Base-by-base conservation (phyloP, 2,329 filamentous ascomycete genomes). In the Xylariaceae sp. region DNA sequence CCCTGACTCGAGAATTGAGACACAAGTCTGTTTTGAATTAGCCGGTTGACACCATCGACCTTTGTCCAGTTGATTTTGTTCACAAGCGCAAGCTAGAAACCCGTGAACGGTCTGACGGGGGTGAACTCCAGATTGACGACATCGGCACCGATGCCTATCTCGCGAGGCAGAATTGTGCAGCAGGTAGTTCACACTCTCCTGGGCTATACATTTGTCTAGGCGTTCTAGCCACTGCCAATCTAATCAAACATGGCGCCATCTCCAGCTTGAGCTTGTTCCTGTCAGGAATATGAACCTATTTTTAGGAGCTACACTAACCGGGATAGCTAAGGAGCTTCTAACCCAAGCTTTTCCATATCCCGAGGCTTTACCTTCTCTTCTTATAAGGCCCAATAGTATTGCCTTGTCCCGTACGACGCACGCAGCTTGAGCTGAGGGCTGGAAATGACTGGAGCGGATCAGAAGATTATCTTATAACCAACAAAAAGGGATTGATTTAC, bases 1-100 rank as follows among this genome's bases (percentile, higher is more conserved):
- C 53, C 26, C 41, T 26, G 29, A 32, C 49, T 60, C 52, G 50
- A 57, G 40, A 54, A 51, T 62, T 46, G 60, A 62, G 60, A 57
- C 59, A 44, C 43, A 32, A 37, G 29, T 50, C 43, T 54, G 60
- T 60, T 60, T 57, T 62, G 49, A 50, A 52, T 29, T 46, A 41
- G 48, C 29, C 32, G 21, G 47, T 50, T 23, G 46, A 52, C 23
- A 29, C 32, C 18, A 44, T 40, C 21, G 26, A 49, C 23, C 29
- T 26, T 19, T 43, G 23, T 45, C 42, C 41, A 37, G 40, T 14
- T 46, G n/a, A 32, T 40, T 23, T 41, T 42, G 40, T 20, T 20
- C 40, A 53, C 29, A 20, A 53, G 41, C 21, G 23, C 23, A 26
- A 26, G 9, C 23, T 26, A 26, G n/a, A n/a, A n/a, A n/a, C n/a